Base-by-base conservation (phyloP, 805 yeast species). In the Spencermartinsiella europaea region DNA sequence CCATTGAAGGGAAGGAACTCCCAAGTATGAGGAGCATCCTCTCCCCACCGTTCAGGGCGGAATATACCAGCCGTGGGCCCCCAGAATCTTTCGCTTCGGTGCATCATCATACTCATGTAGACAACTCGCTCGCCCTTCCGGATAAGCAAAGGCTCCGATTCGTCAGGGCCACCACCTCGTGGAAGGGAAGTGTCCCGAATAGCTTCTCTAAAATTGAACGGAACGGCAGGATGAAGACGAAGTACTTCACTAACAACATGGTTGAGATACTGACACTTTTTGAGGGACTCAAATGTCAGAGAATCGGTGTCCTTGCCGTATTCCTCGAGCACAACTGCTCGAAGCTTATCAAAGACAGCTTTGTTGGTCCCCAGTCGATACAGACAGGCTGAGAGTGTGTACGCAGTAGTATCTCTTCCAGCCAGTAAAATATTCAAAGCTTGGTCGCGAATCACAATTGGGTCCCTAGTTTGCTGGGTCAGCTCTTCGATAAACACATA, bases 341-440 rank as follows among this genome's bases (percentile, higher is more conserved):
- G 68, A 47, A 76, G 64, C 47, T 60, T 59, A 19, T 51, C 41
- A 45, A 50, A 63, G 16, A 59, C 57, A 5, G 56, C 49, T 28
- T 60, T 58, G 55, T 74, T 61, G 45, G 73, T 63, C 10, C 76
- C 70, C 46, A 76, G 64, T 55, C 74, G 72, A 52, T 62, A 73
- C 42, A 74, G 62, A 21, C 69, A 56, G 57, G 68, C 73, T n/a
- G 76, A 68, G 46, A 76, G 66, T 28, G 73, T 60, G 3, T 74
- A 71, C 7, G 80, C 80, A 14, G 81, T 76, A 37, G 80, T 76
- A 54, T 76, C 80, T 56, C 81, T 67, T 22, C 79, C 80, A 15
- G 81, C 81, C 19, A 75, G 59, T 47, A 76, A 64, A 46, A 76
- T 71, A 55, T 74, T 75, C 57, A 76, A 64, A 36, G 73, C 65